Percentiles rank a stretch among this genome's conserved stretches.
Conservation (phyloP, 768 basidiomycete species). For the Hypsizygus marmoreus region DNA sequence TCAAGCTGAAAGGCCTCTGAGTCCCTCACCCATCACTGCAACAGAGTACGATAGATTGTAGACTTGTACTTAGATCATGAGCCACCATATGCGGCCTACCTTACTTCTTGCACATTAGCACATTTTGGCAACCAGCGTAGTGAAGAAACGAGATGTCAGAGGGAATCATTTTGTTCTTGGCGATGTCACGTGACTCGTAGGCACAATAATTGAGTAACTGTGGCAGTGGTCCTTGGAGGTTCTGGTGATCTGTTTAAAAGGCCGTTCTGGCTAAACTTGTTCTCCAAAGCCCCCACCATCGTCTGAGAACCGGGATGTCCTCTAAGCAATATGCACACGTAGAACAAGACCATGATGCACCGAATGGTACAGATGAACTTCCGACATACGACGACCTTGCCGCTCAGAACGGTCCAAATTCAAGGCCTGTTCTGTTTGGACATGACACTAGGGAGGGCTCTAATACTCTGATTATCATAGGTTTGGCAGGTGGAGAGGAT, state of each 20-base stretch:
- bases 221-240: too few species aligned
- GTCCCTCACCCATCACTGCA: too few species aligned
- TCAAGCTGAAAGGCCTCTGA: too few species aligned
- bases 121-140: too few species aligned
- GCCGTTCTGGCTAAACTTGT: neutral
- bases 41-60: too few species aligned
- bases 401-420: slow-evolving; percentile 76
- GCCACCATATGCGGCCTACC: too few species aligned
- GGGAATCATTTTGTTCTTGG: too few species aligned
- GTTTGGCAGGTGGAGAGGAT: slow-evolving; percentile 83
- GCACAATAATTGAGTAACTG: neutral
- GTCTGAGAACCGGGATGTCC: too few species aligned
- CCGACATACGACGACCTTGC: slow-evolving; percentile 85
- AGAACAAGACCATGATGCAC: slow-evolving; percentile 44
- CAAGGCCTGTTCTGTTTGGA: slow-evolving; percentile 50
- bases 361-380: slow-evolving; percentile 51
- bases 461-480: slow-evolving; percentile 36
- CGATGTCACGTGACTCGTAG: too few species aligned
- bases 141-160: too few species aligned
- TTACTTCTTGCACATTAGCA: too few species aligned
- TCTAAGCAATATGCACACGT: slow-evolving; percentile 24
- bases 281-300: neutral
- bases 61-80: too few species aligned
- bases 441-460: slow-evolving; percentile 3
- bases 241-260: neutral